Evolutionary conservation across 2,329 filamentous ascomycete species (phyloP), one percentile per base, ranked within the genome.

Genomic region (Xylariaceae sp.): DNA sequence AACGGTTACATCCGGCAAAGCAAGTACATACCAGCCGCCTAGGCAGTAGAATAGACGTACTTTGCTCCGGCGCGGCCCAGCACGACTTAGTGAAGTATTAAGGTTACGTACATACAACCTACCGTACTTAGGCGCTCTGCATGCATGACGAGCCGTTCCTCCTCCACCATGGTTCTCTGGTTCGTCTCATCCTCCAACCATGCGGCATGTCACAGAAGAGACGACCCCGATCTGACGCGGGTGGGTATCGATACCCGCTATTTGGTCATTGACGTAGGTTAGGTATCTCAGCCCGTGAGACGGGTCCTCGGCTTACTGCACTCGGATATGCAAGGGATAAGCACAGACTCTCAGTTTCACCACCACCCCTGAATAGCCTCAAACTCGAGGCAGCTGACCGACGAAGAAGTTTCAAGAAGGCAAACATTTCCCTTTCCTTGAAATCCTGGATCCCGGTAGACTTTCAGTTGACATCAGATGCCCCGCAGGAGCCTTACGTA

Each of bases 141-240:
- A 44, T 56, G 56, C 54, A 52, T 51, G 18, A 37, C 60, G 60
- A 57, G 60, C 60, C 60, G 60, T 60, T 20, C 60, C 60, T 57
- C 40, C 40, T 51, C 57, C 51, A 21, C 21, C 23, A 14, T 12
- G n/a, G 32, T 45, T 37, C 44, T 50, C 43, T n/a, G 29, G 20
- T 23, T 49, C 44, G 4, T 52, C 44, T 40, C 40, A 26, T 23
- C 42, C 16, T 48, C n/a, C n/a, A n/a, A n/a, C n/a, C n/a, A n/a
- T 20, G 20, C 60, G 60, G 60, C 48, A 58, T 50, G 47, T 56
- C 32, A 48, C 60, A 62, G 54, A 51, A n/a, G 26, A 3, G 47
- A 26, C 14, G 16, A 44, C n/a, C 49, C 44, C 51, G 47, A 56
- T 54, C 32, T 19, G 32, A 51, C 48, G 26, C 42, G 42, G n/a